These are phyloP conservation scores for Botrytis tulipae DNA, from an alignment of 2,329 filamentous ascomycete genomes.

Conservation along the genomic window DNA sequence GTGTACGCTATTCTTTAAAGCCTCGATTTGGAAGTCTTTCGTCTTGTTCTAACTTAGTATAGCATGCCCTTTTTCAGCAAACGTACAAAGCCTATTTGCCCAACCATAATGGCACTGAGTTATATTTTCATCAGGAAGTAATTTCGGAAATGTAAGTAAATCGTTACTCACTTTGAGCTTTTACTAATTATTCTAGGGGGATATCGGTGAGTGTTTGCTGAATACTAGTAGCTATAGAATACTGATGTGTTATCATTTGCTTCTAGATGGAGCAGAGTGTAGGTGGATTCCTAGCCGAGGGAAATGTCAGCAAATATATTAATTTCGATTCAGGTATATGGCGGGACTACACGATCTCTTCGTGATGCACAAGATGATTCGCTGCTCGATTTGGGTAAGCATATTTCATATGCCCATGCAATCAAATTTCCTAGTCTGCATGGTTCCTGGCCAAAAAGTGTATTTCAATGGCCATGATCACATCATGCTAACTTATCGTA, in stretches of 20 bases:
- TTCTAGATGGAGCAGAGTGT: constrained; percentile 6
- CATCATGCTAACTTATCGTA: not conserved
- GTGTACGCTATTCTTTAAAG: not conserved
- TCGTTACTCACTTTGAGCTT: not conserved
- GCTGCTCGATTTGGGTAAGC: not conserved
- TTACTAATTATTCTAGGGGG: not conserved
- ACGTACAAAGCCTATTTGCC: not conserved
- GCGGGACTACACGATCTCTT: not conserved
- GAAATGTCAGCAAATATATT: not conserved
- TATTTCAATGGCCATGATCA: not conserved
- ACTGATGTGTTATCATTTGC: not conserved
- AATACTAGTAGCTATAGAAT: not conserved
- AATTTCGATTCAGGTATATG: not conserved
- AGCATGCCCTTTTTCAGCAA: not conserved
- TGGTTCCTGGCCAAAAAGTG: not conserved
- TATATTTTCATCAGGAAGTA: not conserved
- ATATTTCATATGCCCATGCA: not conserved
- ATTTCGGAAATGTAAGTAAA: constrained; percentile 4
- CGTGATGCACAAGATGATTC: not conserved
- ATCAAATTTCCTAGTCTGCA: not conserved
- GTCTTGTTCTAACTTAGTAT: not conserved
- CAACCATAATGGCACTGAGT: not conserved
- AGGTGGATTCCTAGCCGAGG: not conserved
- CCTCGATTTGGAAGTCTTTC: too few relatives aligned
- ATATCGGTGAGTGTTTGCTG: constrained; percentile 1